A percentile compares a stretch with the other conserved stretches of the same genome.
These are phyloP conservation scores for Mortierella sp. DNA, from an alignment of 371 early-diverging fungal genomes.

Conservation along the genomic window DNA sequence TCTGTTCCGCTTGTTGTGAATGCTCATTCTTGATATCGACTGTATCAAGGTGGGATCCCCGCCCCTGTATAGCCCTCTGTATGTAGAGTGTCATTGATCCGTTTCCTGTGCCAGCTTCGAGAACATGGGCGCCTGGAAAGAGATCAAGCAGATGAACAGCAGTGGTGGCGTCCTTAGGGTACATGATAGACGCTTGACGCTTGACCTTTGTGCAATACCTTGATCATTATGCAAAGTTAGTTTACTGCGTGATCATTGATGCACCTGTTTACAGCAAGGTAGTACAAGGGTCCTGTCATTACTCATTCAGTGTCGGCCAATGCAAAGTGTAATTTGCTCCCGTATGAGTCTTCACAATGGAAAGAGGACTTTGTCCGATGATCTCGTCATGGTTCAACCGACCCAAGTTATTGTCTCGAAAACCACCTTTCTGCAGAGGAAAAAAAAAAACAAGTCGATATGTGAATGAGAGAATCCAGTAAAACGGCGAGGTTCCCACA, in stretches of 20 bases:
- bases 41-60: slow-evolving; percentile 61
- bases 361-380: slow-evolving; percentile 62
- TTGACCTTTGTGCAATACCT: slow-evolving; percentile 68
- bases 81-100: slow-evolving; percentile 76
- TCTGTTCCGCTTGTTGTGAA: slow-evolving; percentile 63
- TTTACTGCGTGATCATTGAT: no score
- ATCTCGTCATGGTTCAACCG: slow-evolving; percentile 60
- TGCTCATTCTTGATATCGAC: slow-evolving; percentile 69
- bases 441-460: neutral
- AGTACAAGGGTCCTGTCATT: no score
- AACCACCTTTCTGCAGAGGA: slow-evolving; percentile 17
- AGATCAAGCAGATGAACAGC: slow-evolving; percentile 71
- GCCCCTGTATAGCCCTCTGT: slow-evolving; percentile 66
- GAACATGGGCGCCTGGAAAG: slow-evolving; percentile 67
- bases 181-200: slow-evolving; percentile 77
- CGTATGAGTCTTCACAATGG: slow-evolving; percentile 56
- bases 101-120: slow-evolving; percentile 85
- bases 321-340: slow-evolving; percentile 71
- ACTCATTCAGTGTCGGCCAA: slow-evolving; percentile 78
- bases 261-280: no score
- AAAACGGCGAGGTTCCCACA: neutral
- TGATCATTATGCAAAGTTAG: neutral
- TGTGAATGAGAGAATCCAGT: no score
- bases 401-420: slow-evolving; percentile 55
- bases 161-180: slow-evolving; percentile 79